Evolutionary conservation across 2,329 filamentous ascomycete species (phyloP).

Genomic region (Pseudogymnoascus sp.): DNA sequence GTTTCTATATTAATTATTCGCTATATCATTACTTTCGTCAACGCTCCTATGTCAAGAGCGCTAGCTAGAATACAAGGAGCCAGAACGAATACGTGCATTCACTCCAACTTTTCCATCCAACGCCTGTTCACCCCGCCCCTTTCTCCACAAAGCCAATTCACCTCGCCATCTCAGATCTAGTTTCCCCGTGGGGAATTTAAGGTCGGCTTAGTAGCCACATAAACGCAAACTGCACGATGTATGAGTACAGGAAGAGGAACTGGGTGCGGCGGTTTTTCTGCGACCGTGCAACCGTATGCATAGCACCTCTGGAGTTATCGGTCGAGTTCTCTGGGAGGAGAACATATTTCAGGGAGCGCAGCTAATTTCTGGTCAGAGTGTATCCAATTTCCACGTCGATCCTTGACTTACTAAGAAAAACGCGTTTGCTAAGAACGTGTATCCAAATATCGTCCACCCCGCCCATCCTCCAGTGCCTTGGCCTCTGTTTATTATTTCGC

Average conservation of each 20-base stretch:
- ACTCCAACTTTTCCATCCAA: slow-evolving; percentile 8
- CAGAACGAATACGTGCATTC: background rate
- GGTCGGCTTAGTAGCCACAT: slow-evolving; percentile 70
- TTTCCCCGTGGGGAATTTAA: slow-evolving; percentile 10
- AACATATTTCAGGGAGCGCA: slow-evolving; percentile 92
- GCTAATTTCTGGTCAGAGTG: slow-evolving; percentile 39
- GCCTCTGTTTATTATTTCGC: slow-evolving; percentile 69
- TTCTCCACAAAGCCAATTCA: slow-evolving; percentile 1
- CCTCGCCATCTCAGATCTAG: background rate
- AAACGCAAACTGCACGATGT: slow-evolving; percentile 85
- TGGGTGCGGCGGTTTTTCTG: slow-evolving; percentile 84
- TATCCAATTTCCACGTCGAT: background rate
- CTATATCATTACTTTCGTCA: slow-evolving; percentile 6
- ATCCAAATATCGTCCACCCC: slow-evolving; percentile 81
- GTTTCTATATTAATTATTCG: background rate
- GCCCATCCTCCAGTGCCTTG: slow-evolving; percentile 80
- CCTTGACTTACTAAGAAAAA: slow-evolving; percentile 71
- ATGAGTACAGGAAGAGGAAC: slow-evolving; percentile 90
- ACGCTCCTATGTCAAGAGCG: background rate
- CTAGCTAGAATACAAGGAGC: slow-evolving; percentile 6
- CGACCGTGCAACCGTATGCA: slow-evolving; percentile 67
- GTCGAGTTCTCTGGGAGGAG: slow-evolving; percentile 74
- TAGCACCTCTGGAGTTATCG: slow-evolving; percentile 49
- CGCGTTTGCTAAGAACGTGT: slow-evolving; percentile 89
- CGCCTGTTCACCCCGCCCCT: background rate